These are phyloP conservation scores for Xanthoparmelia taractica DNA, from an alignment of 495 filamentous ascomycete genomes.

Conservation along the genomic window DNA sequence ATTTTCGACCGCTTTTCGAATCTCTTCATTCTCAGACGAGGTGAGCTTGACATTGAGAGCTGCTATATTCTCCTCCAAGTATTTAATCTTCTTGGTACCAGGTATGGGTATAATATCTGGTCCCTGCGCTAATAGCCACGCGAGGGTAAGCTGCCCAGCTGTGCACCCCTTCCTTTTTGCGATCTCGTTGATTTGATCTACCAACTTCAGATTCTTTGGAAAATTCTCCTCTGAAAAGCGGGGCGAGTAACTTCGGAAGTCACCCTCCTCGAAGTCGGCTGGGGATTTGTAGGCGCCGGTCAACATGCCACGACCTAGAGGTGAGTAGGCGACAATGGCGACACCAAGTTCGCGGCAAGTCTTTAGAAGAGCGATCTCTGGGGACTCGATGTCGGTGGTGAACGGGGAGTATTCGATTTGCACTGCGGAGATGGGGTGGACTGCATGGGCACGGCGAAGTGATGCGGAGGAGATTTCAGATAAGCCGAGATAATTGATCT, in stretches of 20 bases:
- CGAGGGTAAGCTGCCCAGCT: slow-evolving; percentile 40
- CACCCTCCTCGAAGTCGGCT: slow-evolving; percentile 30
- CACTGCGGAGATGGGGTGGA: slow-evolving; percentile 49
- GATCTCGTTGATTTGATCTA: slow-evolving; percentile 35
- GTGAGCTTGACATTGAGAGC: slow-evolving; percentile 41
- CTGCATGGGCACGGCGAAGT: slow-evolving; percentile 48
- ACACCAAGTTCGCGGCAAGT: slow-evolving; percentile 43
- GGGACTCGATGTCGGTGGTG: slow-evolving; percentile 46
- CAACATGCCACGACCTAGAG: slow-evolving; percentile 42
- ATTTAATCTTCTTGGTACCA: slow-evolving; percentile 47
- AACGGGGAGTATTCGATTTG: slow-evolving; percentile 49
- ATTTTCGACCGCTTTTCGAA: slow-evolving; percentile 40
- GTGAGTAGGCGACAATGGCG: slow-evolving; percentile 39
- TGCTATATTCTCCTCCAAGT: slow-evolving; percentile 50
- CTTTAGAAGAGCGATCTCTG: slow-evolving; percentile 40
- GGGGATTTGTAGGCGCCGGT: slow-evolving; percentile 32
- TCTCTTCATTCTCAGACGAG: slow-evolving; percentile 41
- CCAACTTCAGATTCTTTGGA: slow-evolving; percentile 39
- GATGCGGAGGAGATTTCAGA: slow-evolving; percentile 49
- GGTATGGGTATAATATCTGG: slow-evolving; percentile 51
- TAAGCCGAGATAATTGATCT: slow-evolving; percentile 48
- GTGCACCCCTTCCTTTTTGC: slow-evolving; percentile 43
- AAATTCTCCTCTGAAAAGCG: slow-evolving; percentile 46
- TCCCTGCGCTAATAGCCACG: slow-evolving; percentile 47
- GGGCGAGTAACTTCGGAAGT: slow-evolving; percentile 34